Evolutionary conservation across 345 rosid genomes (phyloP).

Genomic region (Trapa bicornis): DNA sequence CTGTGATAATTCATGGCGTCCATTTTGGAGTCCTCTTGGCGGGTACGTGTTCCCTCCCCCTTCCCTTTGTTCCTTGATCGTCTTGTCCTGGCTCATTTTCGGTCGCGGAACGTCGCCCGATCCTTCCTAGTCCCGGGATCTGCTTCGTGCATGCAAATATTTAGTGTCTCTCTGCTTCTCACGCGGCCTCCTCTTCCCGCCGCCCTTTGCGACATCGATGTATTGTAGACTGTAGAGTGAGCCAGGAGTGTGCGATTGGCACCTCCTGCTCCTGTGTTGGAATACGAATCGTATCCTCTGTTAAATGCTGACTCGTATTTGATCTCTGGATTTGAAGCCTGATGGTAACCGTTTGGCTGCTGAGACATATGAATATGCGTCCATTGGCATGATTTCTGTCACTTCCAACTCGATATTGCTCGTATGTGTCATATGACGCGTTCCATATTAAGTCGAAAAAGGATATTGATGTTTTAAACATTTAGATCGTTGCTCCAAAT

Average conservation of each 20-base stretch:
- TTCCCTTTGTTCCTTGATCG: constrained; percentile 4
- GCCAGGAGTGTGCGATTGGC: no score
- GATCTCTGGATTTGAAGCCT: neutral
- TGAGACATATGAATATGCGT: neutral
- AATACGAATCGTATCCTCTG: neutral
- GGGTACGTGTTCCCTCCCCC: constrained; percentile 26
- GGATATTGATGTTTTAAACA: neutral
- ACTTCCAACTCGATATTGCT: neutral
- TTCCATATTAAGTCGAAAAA: neutral
- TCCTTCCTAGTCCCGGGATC: neutral
- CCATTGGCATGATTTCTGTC: neutral
- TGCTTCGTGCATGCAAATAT: neutral
- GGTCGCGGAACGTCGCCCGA: neutral
- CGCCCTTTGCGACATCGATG: neutral
- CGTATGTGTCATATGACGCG: neutral
- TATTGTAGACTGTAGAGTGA: neutral
- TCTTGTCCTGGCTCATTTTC: neutral
- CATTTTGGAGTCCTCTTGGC: constrained; percentile 67
- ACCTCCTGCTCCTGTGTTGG: no score
- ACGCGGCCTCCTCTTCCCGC: neutral
- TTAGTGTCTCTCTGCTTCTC: neutral
- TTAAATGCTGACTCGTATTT: neutral
- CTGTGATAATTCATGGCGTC: constrained; percentile 42
- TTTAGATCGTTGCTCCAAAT: neutral
- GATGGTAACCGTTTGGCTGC: neutral